Conservation (phyloP, 345 rosid species). For the Noccaea caerulescens region DNA sequence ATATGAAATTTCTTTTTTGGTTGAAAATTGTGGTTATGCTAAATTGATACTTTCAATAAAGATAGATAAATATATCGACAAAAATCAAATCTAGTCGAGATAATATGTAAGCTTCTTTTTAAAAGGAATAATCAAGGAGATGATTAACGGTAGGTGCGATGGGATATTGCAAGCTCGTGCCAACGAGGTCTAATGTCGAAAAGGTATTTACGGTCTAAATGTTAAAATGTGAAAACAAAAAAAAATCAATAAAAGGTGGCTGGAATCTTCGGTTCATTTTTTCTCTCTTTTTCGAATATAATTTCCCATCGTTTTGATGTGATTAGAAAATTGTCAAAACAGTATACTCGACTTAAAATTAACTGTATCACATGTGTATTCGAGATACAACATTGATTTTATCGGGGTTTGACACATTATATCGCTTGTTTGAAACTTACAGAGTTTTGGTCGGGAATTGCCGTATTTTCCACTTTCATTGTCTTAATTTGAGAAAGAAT, state of each 20-base stretch:
- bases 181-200: no score
- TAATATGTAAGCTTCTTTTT: slow-evolving; percentile 16
- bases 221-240: no score
- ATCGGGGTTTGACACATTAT: neutral
- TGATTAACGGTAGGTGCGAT: slow-evolving; percentile 38
- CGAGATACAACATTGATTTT: neutral
- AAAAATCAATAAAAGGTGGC: slow-evolving; percentile 30
- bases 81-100: slow-evolving; percentile 5
- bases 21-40: no score
- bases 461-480: no score
- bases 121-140: neutral
- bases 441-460: no score
- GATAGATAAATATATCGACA: neutral
- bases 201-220: no score
- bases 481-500: no score
- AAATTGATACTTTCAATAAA: no score
- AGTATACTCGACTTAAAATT: neutral
- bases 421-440: no score
- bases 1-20: no score
- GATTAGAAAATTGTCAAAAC: slow-evolving; percentile 18
- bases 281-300: slow-evolving; percentile 6
- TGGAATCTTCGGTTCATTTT: slow-evolving; percentile 24
- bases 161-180: slow-evolving; percentile 38
- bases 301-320: slow-evolving; percentile 30
- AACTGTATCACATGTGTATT: slow-evolving; percentile 8